Evolutionary conservation across 495 filamentous ascomycete species (phyloP).

Genomic region (Daldinia concentrica): DNA sequence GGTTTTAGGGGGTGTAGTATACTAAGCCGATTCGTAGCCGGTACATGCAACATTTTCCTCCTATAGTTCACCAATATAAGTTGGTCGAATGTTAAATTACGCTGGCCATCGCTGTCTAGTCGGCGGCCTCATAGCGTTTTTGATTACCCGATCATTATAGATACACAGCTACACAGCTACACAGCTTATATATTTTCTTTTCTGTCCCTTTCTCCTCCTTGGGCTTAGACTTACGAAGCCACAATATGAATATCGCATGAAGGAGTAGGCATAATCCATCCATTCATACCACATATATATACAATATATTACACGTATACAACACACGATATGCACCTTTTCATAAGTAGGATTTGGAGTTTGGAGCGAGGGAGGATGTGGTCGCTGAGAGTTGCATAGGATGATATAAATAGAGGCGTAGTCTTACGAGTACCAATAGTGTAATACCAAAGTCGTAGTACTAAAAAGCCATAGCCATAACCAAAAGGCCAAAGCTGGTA

Average conservation of each 20-base stretch:
- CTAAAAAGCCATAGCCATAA: conserved; percentile 8
- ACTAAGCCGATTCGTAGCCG: conserved; percentile 18
- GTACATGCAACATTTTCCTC: conserved; percentile 12
- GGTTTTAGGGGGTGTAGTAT: conserved; percentile 24
- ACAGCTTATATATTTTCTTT: conserved; percentile 3
- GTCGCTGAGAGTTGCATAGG: conserved; percentile 1
- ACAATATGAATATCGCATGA: conserved; percentile 14
- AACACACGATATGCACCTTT: conserved; percentile 1
- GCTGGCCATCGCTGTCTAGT: conserved; percentile 24
- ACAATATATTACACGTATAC: not conserved
- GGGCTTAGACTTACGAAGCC: conserved; percentile 33
- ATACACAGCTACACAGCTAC: too few relatives aligned
- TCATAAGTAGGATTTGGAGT: conserved; percentile 7
- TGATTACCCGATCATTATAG: not conserved
- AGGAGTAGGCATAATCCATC: conserved; percentile 17
- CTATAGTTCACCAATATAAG: conserved; percentile 7
- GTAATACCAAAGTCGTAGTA: not conserved
- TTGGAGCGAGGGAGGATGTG: conserved; percentile 8
- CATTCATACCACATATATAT: not conserved
- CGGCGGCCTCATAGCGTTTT: conserved; percentile 33
- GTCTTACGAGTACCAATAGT: conserved; percentile 16
- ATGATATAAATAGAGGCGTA: conserved; percentile 32
- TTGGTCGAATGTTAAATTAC: conserved; percentile 38
- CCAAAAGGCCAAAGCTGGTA: conserved; percentile 21
- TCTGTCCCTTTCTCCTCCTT: conserved; percentile 1